Base-by-base conservation (phyloP, 768 basidiomycete species). In the Boletus reticuloceps region DNA sequence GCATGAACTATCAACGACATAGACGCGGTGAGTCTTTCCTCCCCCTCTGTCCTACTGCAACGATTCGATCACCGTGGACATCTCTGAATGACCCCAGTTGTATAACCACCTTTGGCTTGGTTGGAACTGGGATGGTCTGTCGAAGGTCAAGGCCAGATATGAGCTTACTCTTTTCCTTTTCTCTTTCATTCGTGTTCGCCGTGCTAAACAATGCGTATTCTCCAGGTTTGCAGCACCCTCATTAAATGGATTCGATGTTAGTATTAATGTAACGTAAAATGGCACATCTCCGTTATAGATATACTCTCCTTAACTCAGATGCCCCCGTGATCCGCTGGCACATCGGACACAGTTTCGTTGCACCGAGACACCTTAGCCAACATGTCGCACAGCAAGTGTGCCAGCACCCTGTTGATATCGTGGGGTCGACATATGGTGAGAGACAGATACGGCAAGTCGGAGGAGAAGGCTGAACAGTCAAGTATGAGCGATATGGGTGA, bases 131-230 rank as follows among this genome's bases (percentile, higher is more conserved):
- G 51, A 47, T 61, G 58, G 63, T 69, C 61, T 88, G 89, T 76
- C 70, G 89, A 91, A 68, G 72, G 66, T 79, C 79, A 78, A 91
- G 90, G 90, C 90, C 90, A 92, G 90, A 91, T 90, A 86, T 92
- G 89, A 92, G 74, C 75, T 41, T 64, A 51, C 22, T 43, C 12
- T 6, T 41, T 51, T 43, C 12, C 8, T 41, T 49, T 25, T 12
- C 25, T 36, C 11, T 19, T 8, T 37, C 16, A 8, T 16, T 17
- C 17, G 17, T n/a, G 6, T 34, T 41, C 34, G 11, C 27, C 36
- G 10, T 40, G 40, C 59, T 63, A 13, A 68, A 29, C n/a, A 14
- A 6, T 12, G 10, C 39, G 14, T n/a, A n/a, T 43, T 32, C 19
- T 4, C 19, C 17, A 64, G 64, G 40, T 51, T 25, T 25, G 6